These are phyloP conservation scores for Craterostigma plantagineum DNA, from an alignment of 257 asterid genomes.

Conservation along the genomic window DNA sequence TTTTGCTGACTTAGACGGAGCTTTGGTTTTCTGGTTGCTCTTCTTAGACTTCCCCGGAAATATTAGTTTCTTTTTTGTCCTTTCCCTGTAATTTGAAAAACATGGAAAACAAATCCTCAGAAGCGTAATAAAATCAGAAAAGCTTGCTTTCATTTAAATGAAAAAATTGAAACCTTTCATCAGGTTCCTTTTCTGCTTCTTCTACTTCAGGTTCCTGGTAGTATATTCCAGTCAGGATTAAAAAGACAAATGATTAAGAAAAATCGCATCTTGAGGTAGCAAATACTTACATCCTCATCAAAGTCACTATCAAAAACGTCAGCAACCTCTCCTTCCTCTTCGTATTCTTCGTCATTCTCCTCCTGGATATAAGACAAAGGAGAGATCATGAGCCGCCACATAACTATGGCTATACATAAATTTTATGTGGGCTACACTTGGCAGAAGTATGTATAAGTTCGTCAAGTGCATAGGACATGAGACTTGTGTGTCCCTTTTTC, in stretches of 20 bases:
- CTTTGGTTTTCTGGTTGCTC: conserved; percentile 39
- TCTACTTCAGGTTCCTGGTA: conserved; percentile 79
- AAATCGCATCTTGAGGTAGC: conserved; percentile 7
- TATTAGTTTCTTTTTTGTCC: conserved; percentile 46
- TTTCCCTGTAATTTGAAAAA: conserved; percentile 20
- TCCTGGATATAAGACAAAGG: conserved; percentile 40
- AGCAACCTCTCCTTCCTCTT: conserved; percentile 62
- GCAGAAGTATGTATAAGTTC: too few relatives aligned
- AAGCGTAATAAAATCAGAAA: conserved; percentile 9
- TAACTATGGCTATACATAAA: background rate
- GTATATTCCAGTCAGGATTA: conserved; percentile 10
- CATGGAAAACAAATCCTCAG: conserved; percentile 1
- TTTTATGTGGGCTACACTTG: too few relatives aligned
- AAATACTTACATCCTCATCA: conserved; percentile 75
- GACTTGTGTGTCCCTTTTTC: too few relatives aligned
- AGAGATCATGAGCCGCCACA: conserved; percentile 1
- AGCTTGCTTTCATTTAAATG: conserved; percentile 8
- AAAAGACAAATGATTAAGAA: conserved; percentile 4
- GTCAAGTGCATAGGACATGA: too few relatives aligned
- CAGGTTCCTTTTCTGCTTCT: conserved; percentile 81
- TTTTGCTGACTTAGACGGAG: conserved; percentile 24
- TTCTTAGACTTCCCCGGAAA: conserved; percentile 64
- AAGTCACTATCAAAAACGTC: conserved; percentile 95
- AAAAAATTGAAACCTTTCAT: conserved; percentile 51
- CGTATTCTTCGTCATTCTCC: conserved; percentile 58